Evolutionary conservation across 441 rosid genomes (phyloP).

Genomic region (Populus hybrid): DNA sequence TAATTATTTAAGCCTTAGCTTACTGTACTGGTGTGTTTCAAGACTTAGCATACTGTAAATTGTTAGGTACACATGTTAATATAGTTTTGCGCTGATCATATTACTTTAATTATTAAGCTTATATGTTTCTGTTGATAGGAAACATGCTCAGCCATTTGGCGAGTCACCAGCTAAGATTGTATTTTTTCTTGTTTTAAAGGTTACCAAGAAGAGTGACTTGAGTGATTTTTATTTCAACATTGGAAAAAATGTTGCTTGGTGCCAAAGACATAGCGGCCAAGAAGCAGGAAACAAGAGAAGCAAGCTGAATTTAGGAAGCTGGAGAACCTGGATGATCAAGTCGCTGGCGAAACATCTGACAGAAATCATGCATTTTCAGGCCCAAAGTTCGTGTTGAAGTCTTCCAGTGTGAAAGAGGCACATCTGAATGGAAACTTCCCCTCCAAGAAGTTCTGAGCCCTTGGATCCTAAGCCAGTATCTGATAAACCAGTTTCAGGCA

Average conservation of each 20-base stretch:
- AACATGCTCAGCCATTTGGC: not conserved
- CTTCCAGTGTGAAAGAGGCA: slow-evolving; percentile 24
- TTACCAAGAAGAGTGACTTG: slow-evolving; percentile 83
- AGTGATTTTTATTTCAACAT: slow-evolving; percentile 82
- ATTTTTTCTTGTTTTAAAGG: slow-evolving; percentile 36
- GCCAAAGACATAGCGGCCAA: slow-evolving; percentile 31
- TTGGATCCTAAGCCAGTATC: slow-evolving; percentile 24
- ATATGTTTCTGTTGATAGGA: not conserved
- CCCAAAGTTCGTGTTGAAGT: slow-evolving; percentile 18
- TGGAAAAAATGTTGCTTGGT: slow-evolving; percentile 82
- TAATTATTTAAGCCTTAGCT: too few relatives aligned
- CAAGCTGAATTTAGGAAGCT: slow-evolving; percentile 37
- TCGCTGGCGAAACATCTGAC: slow-evolving; percentile 16
- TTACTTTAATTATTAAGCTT: not conserved
- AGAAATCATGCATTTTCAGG: slow-evolving; percentile 22
- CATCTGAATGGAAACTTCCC: slow-evolving; percentile 26
- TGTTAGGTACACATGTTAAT: too few relatives aligned
- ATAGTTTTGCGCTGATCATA: not conserved
- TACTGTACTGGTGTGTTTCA: too few relatives aligned
- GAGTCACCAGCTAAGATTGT: not conserved
- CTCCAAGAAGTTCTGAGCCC: slow-evolving; percentile 28
- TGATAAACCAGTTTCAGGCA: slow-evolving; percentile 24
- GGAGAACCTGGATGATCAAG: slow-evolving; percentile 22
- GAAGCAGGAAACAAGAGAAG: slow-evolving; percentile 44
- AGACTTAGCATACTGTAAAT: too few relatives aligned